Evolutionary conservation across 2,329 filamentous ascomycete genomes (phyloP).

Genomic region (Cercospora brassicicola): DNA sequence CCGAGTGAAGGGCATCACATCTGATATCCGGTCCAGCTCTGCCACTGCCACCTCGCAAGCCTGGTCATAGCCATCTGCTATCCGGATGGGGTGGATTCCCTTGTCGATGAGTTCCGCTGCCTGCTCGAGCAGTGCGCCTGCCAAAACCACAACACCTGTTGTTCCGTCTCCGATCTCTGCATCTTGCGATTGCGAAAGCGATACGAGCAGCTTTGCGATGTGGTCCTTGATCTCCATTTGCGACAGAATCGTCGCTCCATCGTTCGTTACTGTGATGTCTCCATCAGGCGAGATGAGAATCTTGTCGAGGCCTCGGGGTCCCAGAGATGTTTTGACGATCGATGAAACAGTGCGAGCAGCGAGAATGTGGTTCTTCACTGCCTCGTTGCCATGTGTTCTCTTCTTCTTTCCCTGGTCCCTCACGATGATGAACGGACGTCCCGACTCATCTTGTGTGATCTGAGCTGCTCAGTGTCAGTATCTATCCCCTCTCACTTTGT

Average conservation of each 20-base stretch:
- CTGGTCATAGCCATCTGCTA: conserved; percentile 96
- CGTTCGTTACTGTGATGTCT: conserved; percentile 98
- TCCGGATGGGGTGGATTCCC: conserved; percentile 97
- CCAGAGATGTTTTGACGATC: conserved; percentile 95
- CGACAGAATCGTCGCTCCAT: conserved; percentile 93
- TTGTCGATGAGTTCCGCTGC: conserved; percentile 98
- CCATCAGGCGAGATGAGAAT: conserved; percentile 98
- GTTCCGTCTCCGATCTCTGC: conserved; percentile 99
- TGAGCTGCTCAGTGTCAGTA: conserved; percentile 52
- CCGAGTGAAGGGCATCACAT: conserved; percentile 80
- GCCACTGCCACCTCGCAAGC: conserved; percentile 95
- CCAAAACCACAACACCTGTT: conserved; percentile 93
- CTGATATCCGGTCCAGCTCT: conserved; percentile 89
- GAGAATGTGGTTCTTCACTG: conserved; percentile 96
- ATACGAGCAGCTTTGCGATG: conserved; percentile 93
- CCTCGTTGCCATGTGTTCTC: conserved; percentile 92
- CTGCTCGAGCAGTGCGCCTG: conserved; percentile 91
- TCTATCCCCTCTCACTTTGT: conserved; percentile 1
- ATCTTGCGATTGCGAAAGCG: conserved; percentile 97
- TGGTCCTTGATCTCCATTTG: conserved; percentile 99
- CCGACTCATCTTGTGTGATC: conserved; percentile 95
- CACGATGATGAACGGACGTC: conserved; percentile 95
- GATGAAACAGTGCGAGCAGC: conserved; percentile 93
- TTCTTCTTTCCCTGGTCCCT: conserved; percentile 98
- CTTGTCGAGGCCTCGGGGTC: conserved; percentile 94